Evolutionary conservation across 129 eudicot species (phyloP), one percentile per base, ranked within the genome.

Genomic region (Arctium lappa): DNA sequence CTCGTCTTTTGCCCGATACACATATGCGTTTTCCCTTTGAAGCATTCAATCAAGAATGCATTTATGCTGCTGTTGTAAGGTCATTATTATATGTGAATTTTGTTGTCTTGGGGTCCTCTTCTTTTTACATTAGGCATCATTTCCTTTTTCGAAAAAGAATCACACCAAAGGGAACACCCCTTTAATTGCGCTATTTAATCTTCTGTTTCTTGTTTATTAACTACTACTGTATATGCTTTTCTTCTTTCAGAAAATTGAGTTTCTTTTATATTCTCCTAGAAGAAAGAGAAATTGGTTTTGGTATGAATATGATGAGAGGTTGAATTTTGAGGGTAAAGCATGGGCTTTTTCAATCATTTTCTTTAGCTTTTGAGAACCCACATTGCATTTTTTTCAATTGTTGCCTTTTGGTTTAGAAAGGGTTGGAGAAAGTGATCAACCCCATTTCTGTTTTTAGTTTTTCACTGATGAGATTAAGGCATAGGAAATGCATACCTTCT

Each of bases 401-500:
- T 48, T 16, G 36, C 66, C 71, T 18, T 81, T 82, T 84, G 62
- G 30, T 63, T 42, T 84, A 44, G 76, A 66, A 75, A 72, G 80
- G 72, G 31, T 72, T 78, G 48, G 89, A 69, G 65, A 78, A 84
- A 83, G 22, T 79, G 69, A 88, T 83, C 66, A 79, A 83, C 68
- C 68, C 7, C 37, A 69, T 75, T 60, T 81, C 46, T 33, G 4
- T 72, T 84, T 91, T 69, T 60, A 4, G 5, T 50, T 71, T 78
- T 80, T 79, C 76, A 75, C 87, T 86, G 71, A 92, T 89, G 95
- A 88, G 90, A 90, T 89, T 92, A 88, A 86, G 89, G 83, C 91
- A 77, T 80, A 89, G 89, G 79, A 91, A 87, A 85, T 88, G 88
- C 89, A 85, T 90, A 50, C 95, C 91, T 87, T 91, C 92, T 79